Evolutionary conservation across 139 green algal genomes (phyloP).

Genomic region (Yamagishiella unicocca): DNA sequence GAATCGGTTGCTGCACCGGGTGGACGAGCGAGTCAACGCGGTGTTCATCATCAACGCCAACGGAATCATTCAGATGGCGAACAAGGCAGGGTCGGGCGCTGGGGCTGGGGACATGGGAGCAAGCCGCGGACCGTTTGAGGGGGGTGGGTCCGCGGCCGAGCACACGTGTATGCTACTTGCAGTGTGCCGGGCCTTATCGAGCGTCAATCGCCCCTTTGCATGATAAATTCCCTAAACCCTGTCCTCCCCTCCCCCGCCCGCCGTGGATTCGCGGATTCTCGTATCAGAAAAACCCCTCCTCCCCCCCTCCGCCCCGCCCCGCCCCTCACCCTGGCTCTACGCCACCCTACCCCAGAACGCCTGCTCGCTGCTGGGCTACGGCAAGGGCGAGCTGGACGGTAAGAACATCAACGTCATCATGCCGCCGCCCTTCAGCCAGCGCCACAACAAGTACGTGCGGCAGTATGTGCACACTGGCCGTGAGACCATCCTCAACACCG

Average conservation of each 20-base stretch:
- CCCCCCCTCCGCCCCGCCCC: not conserved
- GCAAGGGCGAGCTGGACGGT: conserved; percentile 68
- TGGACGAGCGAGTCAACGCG: conserved; percentile 56
- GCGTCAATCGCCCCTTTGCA: no score
- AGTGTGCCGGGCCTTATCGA: no score
- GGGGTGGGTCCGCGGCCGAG: no score
- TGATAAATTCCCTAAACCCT: no score
- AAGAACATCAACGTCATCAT: conserved; percentile 73
- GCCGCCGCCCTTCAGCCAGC: conserved; percentile 61
- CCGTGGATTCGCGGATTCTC: no score
- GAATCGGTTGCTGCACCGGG: conserved; percentile 34
- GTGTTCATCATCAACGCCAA: conserved; percentile 59
- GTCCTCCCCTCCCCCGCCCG: no score
- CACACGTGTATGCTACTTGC: no score
- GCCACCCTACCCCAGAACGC: conserved; percentile 16
- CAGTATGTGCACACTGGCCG: conserved; percentile 60
- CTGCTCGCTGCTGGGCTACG: conserved; percentile 57
- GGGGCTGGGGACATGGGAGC: no score
- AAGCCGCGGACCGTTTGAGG: no score
- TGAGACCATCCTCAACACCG: conserved; percentile 42
- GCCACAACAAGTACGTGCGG: conserved; percentile 70
- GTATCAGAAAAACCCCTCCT: not conserved
- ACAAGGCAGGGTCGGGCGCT: conserved; percentile 55
- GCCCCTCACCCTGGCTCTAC: not conserved
- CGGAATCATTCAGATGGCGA: conserved; percentile 63